Evolutionary conservation across 768 basidiomycete species (phyloP).

Genomic region (Cubamyces lactineus): DNA sequence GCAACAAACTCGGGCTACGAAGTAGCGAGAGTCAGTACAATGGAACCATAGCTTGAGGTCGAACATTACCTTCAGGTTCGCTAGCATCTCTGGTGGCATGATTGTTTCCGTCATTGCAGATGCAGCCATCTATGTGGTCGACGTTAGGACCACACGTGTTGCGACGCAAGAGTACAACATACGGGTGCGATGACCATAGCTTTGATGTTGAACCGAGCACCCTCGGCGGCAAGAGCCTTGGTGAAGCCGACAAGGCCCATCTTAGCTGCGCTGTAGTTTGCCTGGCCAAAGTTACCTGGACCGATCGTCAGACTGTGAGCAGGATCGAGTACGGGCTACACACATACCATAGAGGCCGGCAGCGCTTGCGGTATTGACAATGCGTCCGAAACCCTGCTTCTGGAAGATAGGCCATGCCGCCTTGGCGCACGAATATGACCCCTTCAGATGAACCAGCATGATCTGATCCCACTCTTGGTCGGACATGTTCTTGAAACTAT

Average conservation of each 20-base stretch:
- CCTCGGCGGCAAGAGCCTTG: constrained; percentile 90
- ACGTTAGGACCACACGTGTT: neutral
- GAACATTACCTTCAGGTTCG: constrained; percentile 67
- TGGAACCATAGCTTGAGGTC: neutral
- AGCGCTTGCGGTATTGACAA: constrained; percentile 94
- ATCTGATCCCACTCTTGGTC: constrained; percentile 94
- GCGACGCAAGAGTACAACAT: constrained; percentile 32
- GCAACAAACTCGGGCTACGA: constrained; percentile 87
- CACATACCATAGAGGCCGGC: constrained; percentile 86
- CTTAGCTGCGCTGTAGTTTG: constrained; percentile 98
- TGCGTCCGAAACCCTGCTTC: constrained; percentile 91
- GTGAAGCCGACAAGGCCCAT: constrained; percentile 94
- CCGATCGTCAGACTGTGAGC: neutral
- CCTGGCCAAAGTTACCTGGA: constrained; percentile 91
- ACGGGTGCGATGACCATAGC: constrained; percentile 90
- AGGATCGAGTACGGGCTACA: neutral
- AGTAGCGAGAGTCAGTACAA: neutral
- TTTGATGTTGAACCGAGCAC: constrained; percentile 88
- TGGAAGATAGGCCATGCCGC: constrained; percentile 97
- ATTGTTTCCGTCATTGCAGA: constrained; percentile 95
- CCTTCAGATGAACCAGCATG: constrained; percentile 89
- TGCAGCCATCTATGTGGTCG: constrained; percentile 73
- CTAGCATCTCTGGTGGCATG: constrained; percentile 93
- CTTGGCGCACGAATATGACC: constrained; percentile 89
- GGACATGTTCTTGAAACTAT: constrained; percentile 95